phyloP scores from a whole-genome alignment of 805 yeast genomes.

The Lipomyces chichibuensis region DNA sequence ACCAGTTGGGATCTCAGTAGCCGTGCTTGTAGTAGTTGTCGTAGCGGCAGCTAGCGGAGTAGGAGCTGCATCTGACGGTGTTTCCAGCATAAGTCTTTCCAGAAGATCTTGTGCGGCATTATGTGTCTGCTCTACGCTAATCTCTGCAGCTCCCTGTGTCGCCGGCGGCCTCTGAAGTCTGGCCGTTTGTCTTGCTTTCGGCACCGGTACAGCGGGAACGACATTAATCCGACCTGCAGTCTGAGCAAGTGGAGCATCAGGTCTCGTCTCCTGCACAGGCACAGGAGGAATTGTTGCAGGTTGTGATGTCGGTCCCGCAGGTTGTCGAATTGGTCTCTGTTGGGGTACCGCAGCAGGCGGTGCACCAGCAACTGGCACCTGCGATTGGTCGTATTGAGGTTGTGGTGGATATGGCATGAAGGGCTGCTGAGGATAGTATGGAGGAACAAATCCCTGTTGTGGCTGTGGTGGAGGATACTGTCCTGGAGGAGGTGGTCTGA shows the following conservation, averaged over 20 bases:
- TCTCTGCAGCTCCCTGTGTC: constrained; percentile 23
- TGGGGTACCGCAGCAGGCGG: constrained; percentile 10
- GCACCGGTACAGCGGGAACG: constrained; percentile 35
- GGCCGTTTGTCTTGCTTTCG: constrained; percentile 17
- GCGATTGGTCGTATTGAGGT: constrained; percentile 31
- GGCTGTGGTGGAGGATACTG: constrained; percentile 23
- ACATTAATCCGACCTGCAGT: constrained; percentile 20
- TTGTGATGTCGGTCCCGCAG: constrained; percentile 25
- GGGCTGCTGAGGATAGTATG: constrained; percentile 31
- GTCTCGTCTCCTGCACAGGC: constrained; percentile 15
- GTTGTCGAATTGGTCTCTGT: constrained; percentile 25
- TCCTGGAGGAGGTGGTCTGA: constrained; percentile 13
- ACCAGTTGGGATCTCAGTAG: background rate
- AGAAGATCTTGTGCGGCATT: constrained; percentile 34
- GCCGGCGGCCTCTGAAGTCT: constrained; percentile 38
- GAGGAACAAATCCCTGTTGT: constrained; percentile 26
- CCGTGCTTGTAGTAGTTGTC: background rate
- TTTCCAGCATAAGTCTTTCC: constrained; percentile 13
- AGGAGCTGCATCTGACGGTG: constrained; percentile 11
- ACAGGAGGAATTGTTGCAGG: constrained; percentile 10
- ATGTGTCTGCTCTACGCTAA: constrained; percentile 22
- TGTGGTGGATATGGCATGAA: constrained; percentile 37
- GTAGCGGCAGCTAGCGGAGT: constrained; percentile 13
- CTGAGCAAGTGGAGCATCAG: constrained; percentile 10
- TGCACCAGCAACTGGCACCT: constrained; percentile 21